Base-by-base conservation (phyloP, 1,139 yeast genomes). In the Saccharomyces hybrid region DNA sequence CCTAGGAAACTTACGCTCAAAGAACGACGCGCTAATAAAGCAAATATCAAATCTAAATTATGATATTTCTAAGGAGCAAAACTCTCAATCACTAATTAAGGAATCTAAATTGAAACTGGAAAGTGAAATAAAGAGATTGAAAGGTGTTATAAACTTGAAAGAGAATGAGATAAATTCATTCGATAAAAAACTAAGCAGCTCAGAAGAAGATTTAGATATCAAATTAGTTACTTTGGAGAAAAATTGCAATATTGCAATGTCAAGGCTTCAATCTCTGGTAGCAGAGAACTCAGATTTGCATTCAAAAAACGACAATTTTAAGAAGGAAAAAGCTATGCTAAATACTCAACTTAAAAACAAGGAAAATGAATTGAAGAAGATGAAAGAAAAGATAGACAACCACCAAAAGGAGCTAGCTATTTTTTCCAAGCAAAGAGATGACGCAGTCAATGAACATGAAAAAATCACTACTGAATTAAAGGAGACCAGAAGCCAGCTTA, bases 231-330 rank as follows among this genome's bases (percentile, higher is more conserved):
- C 65, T 23, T 58, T 69, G 32, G 70, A 61, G 48, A 60, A 71
- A 5, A 67, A 66, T 32, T 68, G 65, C 54, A 69, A 63, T 47
- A 56, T 59, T 31, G 71, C 76, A 7, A 70, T 69, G 57, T 62
- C 74, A 55, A 74, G 75, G 51, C 65, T 78, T 50, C 73, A 74
- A 54, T 73, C 75, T 14, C 70, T 82, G 47, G 70, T 76, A 9
- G 68, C 65, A 8, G 85, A 80, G 59, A 83, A 51, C 16, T 28
- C 50, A 9, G 47, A 27, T 8, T 41, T 57, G 25, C 23, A 48
- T 14, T 48, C 50, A 5, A 60, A 59, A 32, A 63, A 61, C 31
- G 54, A 59, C n/a, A 57, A 49, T 4, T 47, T 59, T 9, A 53
- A 62, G n/a, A 63, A 64, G 28, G 72, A 71, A 53, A 60, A 74